A percentile compares a stretch with the other conserved stretches of the same genome.
phyloP scores from a whole-genome alignment of 805 yeast genomes.

The Hanseniaspora vineae region DNA sequence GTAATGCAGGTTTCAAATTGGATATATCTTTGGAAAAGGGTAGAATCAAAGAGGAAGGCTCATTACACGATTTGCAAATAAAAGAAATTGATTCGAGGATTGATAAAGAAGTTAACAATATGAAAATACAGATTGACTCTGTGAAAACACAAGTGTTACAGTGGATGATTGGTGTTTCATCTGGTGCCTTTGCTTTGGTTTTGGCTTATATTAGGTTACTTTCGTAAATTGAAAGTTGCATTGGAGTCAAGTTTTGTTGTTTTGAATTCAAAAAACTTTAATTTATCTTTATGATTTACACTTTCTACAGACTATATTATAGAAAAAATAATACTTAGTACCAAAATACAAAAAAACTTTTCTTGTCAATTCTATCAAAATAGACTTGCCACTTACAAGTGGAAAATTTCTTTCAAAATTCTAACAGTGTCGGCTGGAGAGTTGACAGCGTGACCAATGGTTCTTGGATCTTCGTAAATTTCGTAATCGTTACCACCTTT shows the following conservation, averaged over 20 bases:
- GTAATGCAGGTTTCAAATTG: slow-evolving; percentile 78
- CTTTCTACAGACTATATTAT: too few species aligned
- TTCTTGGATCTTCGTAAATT: slow-evolving; percentile 83
- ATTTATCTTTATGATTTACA: too few species aligned
- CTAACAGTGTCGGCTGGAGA: slow-evolving; percentile 80
- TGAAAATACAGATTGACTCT: slow-evolving; percentile 88
- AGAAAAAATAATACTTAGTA: too few species aligned
- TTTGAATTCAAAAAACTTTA: background rate
- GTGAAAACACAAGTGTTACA: slow-evolving; percentile 96
- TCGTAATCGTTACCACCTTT: slow-evolving; percentile 98
- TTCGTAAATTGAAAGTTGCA: slow-evolving; percentile 29
- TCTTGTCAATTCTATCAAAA: too few species aligned
- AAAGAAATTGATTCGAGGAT: slow-evolving; percentile 91
- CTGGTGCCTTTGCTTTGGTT: slow-evolving; percentile 93
- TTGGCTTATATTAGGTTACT: slow-evolving; percentile 81
- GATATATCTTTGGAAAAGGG: slow-evolving; percentile 93
- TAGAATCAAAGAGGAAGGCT: slow-evolving; percentile 84
- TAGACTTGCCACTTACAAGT: slow-evolving; percentile 9
- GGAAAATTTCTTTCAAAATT: slow-evolving; percentile 73
- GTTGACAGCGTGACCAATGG: slow-evolving; percentile 89
- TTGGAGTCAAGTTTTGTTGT: background rate
- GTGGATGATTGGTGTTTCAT: slow-evolving; percentile 96
- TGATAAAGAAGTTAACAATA: slow-evolving; percentile 88
- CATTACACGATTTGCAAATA: slow-evolving; percentile 83
- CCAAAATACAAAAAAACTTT: too few species aligned